Evolutionary conservation across 2,329 filamentous ascomycete genomes (phyloP).

Genomic region (Arthrobotrys sinensis): DNA sequence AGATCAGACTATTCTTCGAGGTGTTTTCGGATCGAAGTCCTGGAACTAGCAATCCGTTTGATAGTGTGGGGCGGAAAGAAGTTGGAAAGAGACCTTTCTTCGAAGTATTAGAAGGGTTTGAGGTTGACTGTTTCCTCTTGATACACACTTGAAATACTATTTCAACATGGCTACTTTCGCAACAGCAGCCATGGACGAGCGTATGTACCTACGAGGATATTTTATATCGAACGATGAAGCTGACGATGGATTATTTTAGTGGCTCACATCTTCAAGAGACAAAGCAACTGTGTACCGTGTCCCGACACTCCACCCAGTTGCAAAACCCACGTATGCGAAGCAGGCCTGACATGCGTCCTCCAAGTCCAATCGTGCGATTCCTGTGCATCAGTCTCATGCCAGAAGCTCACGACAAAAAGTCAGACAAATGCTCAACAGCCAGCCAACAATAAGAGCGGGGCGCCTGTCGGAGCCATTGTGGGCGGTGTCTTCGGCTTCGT

Average conservation of each 20-base stretch:
- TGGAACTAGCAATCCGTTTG: slow-evolving; percentile 27
- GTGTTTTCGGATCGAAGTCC: slow-evolving; percentile 36
- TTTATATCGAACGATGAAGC: background rate
- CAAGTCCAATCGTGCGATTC: slow-evolving; percentile 74
- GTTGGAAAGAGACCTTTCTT: slow-evolving; percentile 23
- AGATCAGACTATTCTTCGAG: slow-evolving; percentile 20
- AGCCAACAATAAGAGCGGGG: slow-evolving; percentile 68
- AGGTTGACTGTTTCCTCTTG: slow-evolving; percentile 30
- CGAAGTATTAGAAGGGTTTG: slow-evolving; percentile 31
- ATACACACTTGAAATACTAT: slow-evolving; percentile 19
- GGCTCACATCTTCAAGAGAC: slow-evolving; percentile 56
- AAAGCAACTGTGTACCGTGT: slow-evolving; percentile 72
- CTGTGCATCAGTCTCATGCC: slow-evolving; percentile 75
- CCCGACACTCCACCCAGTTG: slow-evolving; percentile 72
- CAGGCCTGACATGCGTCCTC: slow-evolving; percentile 74
- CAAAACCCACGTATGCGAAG: slow-evolving; percentile 71
- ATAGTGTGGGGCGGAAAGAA: slow-evolving; percentile 10
- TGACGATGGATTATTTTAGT: slow-evolving; percentile 32
- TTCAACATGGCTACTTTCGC: slow-evolving; percentile 45
- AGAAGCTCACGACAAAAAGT: slow-evolving; percentile 65
- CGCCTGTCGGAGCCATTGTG: slow-evolving; percentile 85
- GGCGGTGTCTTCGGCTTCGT: slow-evolving; percentile 92
- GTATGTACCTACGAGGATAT: slow-evolving; percentile 18
- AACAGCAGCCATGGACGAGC: slow-evolving; percentile 48
- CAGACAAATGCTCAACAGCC: slow-evolving; percentile 65